A percentile compares a stretch with the other conserved stretches of the same genome.
These are phyloP conservation scores for Salicornia ramosissima DNA, from an alignment of 148 eudicot genomes.

Conservation along the genomic window DNA sequence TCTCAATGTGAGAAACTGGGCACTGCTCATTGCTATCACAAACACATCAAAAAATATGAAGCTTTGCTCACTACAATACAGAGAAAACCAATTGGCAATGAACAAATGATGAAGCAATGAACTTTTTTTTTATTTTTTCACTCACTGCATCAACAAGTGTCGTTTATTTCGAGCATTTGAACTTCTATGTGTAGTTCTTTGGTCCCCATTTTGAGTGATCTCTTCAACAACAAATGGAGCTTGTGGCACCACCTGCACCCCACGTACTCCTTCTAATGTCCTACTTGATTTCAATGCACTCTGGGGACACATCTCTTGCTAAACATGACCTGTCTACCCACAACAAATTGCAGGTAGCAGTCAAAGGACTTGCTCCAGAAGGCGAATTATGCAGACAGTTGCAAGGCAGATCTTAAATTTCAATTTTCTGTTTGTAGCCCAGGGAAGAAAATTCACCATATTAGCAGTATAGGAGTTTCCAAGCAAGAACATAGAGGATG, in stretches of 20 bases:
- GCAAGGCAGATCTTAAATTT: background rate
- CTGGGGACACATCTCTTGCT: slow-evolving; percentile 58
- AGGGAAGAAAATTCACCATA: background rate
- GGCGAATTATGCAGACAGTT: background rate
- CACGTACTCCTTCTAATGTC: slow-evolving; percentile 73
- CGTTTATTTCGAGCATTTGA: slow-evolving; percentile 29
- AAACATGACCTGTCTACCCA: slow-evolving; percentile 58
- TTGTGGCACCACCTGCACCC: slow-evolving; percentile 71
- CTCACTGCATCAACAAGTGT: slow-evolving; percentile 55
- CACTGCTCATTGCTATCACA: too few species aligned
- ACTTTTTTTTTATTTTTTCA: too few species aligned
- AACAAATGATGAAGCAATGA: background rate
- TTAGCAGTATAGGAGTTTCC: background rate
- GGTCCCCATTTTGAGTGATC: slow-evolving; percentile 48
- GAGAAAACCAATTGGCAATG: background rate
- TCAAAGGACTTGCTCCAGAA: slow-evolving; percentile 5
- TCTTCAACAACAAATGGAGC: slow-evolving; percentile 73
- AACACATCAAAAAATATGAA: background rate
- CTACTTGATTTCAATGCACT: slow-evolving; percentile 40
- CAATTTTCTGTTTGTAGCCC: slow-evolving; percentile 4
- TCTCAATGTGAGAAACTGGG: too few species aligned
- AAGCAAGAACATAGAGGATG: background rate
- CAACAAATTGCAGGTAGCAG: slow-evolving; percentile 35
- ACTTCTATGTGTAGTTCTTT: slow-evolving; percentile 28
- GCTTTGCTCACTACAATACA: background rate